Base-by-base conservation (phyloP, 768 basidiomycete species). In the Auriscalpium vulgare region DNA sequence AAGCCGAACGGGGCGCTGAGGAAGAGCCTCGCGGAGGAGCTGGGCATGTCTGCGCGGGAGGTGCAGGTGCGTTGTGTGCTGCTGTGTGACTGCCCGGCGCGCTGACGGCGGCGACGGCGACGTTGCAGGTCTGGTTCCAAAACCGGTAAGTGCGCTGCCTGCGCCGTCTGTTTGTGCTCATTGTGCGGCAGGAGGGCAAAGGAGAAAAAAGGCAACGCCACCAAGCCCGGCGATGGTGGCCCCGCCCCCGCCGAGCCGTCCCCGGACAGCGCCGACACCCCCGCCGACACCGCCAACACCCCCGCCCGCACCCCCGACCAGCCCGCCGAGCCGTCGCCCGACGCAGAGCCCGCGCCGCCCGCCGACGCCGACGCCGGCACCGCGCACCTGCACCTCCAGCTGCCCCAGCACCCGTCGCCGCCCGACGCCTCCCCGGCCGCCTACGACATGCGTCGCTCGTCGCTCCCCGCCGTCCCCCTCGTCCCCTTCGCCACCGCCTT, bases 21-120 rank as follows among this genome's bases (percentile, higher is more conserved):
- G 63, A 91, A 89, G 69, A 77, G 82, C 60, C 82, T 98, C 53
- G 88, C 93, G 0, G 72, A 78, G 10, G 79, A 92, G 72, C 82
- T 97, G 56, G 85, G 84, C 59, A 98, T 98, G 95, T 88, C 90
- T 10, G 83, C 92, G 19, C 77, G 95, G 58, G 92, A 91, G n/a
- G 90, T 98, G 2, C 95, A 98, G 80, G 95, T 95, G 56, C 77
- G 81, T 44, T 44, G 23, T 19, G 29, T 50, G 56, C 37, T 53
- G 47, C 34, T 13, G 37, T 44, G 19, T 46, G 34, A 44, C 48
- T 21, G 16, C 62, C 61, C 65, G 66, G 63, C 62, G 19, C 50
- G 35, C 19, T 45, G 29, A 29, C 58, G 34, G 34, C 40, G 23
- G 37, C 57, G 51, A 17, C 54, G 68, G 2, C 74, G 13, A 21